phyloP scores from a whole-genome alignment of 331 rosid genomes.

The Rosa hybrid region DNA sequence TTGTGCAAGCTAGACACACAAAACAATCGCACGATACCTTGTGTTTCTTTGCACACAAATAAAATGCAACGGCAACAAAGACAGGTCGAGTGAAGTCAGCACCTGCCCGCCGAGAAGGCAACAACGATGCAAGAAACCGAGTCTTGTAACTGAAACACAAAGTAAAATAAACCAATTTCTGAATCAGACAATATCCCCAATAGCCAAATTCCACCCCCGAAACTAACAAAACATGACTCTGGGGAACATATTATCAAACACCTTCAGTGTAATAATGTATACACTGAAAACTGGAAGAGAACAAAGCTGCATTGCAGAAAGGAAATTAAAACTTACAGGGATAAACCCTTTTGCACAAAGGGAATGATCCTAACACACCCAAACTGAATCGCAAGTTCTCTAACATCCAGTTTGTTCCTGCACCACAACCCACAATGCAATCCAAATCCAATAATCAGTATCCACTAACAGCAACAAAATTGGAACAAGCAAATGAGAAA shows the following conservation, averaged over 20 bases:
- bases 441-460: slow-evolving; percentile 6
- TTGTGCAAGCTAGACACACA: background rate
- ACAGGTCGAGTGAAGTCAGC: slow-evolving; percentile 88
- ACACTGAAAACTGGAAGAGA: background rate
- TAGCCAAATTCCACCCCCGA: background rate
- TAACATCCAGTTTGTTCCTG: slow-evolving; percentile 78
- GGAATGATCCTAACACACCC: slow-evolving; percentile 83
- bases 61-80: slow-evolving; percentile 77
- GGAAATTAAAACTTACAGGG: slow-evolving; percentile 47
- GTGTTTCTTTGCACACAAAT: slow-evolving; percentile 81
- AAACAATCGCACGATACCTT: slow-evolving; percentile 48
- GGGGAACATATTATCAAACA: slow-evolving; percentile 48
- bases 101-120: slow-evolving; percentile 69
- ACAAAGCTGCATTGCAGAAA: background rate
- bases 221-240: slow-evolving; percentile 1
- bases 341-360: slow-evolving; percentile 63
- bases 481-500: background rate
- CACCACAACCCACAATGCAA: slow-evolving; percentile 15
- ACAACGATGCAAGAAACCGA: slow-evolving; percentile 66
- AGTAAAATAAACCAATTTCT: background rate
- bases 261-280: background rate
- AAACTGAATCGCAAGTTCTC: slow-evolving; percentile 85
- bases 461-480: background rate
- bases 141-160: slow-evolving; percentile 58
- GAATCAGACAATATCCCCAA: slow-evolving; percentile 14